Conservation (phyloP, 2,329 filamentous ascomycete species). For the Achaetomium macrosporum region DNA sequence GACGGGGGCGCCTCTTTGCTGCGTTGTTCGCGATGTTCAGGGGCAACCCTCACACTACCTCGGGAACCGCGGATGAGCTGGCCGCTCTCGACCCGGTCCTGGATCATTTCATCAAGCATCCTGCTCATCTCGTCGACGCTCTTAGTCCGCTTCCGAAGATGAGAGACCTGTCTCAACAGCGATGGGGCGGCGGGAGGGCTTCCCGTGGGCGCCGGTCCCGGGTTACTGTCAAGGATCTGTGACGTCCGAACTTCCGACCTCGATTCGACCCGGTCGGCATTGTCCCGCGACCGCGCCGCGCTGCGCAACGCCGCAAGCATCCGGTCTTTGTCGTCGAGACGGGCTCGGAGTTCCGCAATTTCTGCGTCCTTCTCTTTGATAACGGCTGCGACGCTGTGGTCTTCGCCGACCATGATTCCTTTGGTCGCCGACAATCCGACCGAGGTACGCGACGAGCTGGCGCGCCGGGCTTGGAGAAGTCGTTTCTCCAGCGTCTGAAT, state of each 20-base stretch:
- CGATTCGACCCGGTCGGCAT: constrained; percentile 54
- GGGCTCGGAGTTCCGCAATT: constrained; percentile 82
- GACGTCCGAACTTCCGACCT: constrained; percentile 28
- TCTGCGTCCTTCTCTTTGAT: constrained; percentile 88
- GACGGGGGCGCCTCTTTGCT: constrained; percentile 20
- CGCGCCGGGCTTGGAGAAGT: constrained; percentile 79
- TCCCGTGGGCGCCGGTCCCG: constrained; percentile 26
- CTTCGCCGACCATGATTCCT: constrained; percentile 67
- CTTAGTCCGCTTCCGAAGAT: constrained; percentile 48
- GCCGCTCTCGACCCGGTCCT: constrained; percentile 74
- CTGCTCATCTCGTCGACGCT: constrained; percentile 89
- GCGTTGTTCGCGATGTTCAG: constrained; percentile 34
- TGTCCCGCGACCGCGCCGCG: constrained; percentile 78
- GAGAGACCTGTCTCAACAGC: constrained; percentile 27
- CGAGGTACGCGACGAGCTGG: constrained; percentile 83
- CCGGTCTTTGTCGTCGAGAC: constrained; percentile 88
- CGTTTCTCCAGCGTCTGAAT: constrained; percentile 91
- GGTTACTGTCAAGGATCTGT: constrained; percentile 30
- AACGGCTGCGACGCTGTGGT: constrained; percentile 65
- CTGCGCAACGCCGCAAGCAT: constrained; percentile 85
- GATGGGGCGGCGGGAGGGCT: constrained; percentile 26
- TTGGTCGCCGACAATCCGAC: constrained; percentile 60
- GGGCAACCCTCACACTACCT: constrained; percentile 59
- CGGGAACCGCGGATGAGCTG: constrained; percentile 61
- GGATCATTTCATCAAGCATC: constrained; percentile 95